phyloP scores from a whole-genome alignment of 805 yeast species.

The Starmera pachycereana region DNA sequence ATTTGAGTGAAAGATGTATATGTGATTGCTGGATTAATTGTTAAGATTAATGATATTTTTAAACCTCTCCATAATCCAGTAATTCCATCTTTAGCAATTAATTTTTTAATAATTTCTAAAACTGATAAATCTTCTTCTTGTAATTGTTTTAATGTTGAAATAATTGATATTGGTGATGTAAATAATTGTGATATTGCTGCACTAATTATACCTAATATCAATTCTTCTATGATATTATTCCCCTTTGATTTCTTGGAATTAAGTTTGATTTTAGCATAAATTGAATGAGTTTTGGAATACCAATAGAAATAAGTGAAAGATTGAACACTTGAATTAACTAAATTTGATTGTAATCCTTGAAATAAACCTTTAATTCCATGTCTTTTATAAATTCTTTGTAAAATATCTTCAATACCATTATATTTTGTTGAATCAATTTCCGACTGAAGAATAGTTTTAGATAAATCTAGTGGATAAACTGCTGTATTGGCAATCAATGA shows the following conservation, averaged over 20 bases:
- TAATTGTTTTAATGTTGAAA: slow-evolving; percentile 60
- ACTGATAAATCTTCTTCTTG: slow-evolving; percentile 25
- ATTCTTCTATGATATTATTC: slow-evolving; percentile 49
- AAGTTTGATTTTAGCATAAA: no score
- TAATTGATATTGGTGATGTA: slow-evolving; percentile 72
- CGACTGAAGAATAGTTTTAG: slow-evolving; percentile 60
- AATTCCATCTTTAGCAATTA: slow-evolving; percentile 52
- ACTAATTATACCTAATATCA: slow-evolving; percentile 66
- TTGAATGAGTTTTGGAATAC: slow-evolving; percentile 38
- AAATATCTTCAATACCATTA: slow-evolving; percentile 36
- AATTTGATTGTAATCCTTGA: slow-evolving; percentile 57
- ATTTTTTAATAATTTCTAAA: slow-evolving; percentile 34
- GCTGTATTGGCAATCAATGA: slow-evolving; percentile 69
- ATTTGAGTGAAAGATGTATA: slow-evolving; percentile 72
- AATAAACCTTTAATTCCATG: slow-evolving; percentile 64
- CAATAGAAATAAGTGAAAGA: slow-evolving; percentile 81
- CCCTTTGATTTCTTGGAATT: no score
- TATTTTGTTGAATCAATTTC: slow-evolving; percentile 2
- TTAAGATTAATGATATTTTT: slow-evolving; percentile 67
- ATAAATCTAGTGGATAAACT: slow-evolving; percentile 74
- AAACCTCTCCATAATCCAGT: slow-evolving; percentile 77
- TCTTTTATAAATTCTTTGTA: slow-evolving; percentile 40
- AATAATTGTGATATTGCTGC: slow-evolving; percentile 75
- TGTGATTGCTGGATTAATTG: slow-evolving; percentile 79
- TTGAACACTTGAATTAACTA: slow-evolving; percentile 65